Evolutionary conservation across 108 stramenopile species (phyloP).

Genomic region (Aurantiochytrium sp.): DNA sequence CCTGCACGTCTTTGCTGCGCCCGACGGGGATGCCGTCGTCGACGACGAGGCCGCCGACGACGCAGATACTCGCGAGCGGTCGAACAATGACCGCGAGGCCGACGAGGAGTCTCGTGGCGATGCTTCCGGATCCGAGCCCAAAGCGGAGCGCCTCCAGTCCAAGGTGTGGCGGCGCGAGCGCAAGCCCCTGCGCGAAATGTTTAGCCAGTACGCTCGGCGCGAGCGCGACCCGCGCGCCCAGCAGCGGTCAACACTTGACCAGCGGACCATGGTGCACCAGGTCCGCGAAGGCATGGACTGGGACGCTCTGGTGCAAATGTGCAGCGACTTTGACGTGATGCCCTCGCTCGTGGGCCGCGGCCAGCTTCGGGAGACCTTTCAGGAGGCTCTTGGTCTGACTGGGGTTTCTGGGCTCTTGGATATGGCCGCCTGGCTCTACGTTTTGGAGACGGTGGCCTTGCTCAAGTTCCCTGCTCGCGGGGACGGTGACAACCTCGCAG

Average conservation of each 20-base stretch:
- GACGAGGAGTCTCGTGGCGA: no score
- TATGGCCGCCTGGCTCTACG: not conserved
- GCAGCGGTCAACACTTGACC: not conserved
- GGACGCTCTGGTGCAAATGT: not conserved
- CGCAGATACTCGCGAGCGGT: no score
- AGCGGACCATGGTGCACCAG: not conserved
- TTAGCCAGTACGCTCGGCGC: not conserved
- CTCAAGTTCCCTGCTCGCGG: not conserved
- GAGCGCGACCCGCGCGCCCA: not conserved
- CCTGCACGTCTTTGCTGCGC: no score
- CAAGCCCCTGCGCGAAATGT: not conserved
- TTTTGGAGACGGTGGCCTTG: not conserved
- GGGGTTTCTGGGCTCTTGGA: not conserved
- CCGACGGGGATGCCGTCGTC: no score
- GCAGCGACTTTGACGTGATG: conserved; percentile 24
- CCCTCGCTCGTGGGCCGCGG: not conserved
- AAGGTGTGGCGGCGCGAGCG: not conserved
- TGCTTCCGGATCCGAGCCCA: not conserved
- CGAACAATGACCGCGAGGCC: no score
- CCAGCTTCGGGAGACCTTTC: not conserved
- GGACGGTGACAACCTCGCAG: not conserved
- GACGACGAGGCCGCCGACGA: no score
- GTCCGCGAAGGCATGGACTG: not conserved
- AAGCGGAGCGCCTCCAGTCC: not conserved
- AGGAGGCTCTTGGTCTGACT: not conserved